phyloP scores from a whole-genome alignment of 371 early-diverging fungal species.

The Coemansia sp. region DNA sequence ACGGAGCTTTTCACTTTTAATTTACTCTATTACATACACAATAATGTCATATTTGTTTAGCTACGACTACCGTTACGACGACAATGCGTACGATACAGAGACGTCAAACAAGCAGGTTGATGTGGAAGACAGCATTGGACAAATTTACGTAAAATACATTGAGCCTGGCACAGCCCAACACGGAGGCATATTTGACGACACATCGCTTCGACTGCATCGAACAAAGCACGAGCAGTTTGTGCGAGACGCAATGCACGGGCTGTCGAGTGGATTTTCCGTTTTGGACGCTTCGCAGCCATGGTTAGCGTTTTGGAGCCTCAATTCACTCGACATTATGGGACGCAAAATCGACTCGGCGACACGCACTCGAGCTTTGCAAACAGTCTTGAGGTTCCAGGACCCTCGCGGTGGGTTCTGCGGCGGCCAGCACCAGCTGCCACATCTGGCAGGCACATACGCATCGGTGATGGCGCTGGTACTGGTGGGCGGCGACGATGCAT shows the following conservation, averaged over 20 bases:
- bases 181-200: conserved; percentile 42
- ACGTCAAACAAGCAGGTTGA: conserved; percentile 54
- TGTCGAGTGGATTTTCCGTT: conserved; percentile 63
- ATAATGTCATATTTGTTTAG: conserved; percentile 37
- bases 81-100: conserved; percentile 56
- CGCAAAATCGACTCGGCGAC: conserved; percentile 25
- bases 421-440: conserved; percentile 58
- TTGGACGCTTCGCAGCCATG: conserved; percentile 92
- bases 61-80: conserved; percentile 51
- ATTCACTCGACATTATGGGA: conserved; percentile 77
- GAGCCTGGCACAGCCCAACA: conserved; percentile 14
- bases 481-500: conserved; percentile 42
- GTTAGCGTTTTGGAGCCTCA: conserved; percentile 89
- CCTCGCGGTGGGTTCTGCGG: conserved; percentile 86
- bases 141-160: conserved; percentile 11
- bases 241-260: conserved; percentile 54
- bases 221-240: conserved; percentile 63
- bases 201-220: conserved; percentile 20
- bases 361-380: conserved; percentile 59
- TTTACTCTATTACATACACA: background rate
- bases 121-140: conserved; percentile 53
- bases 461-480: conserved; percentile 54
- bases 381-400: conserved; percentile 68
- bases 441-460: conserved; percentile 64
- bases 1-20: background rate